Evolutionary conservation across 169 alveolate species (phyloP).

Genomic region (Cryptosporidium bovis): DNA sequence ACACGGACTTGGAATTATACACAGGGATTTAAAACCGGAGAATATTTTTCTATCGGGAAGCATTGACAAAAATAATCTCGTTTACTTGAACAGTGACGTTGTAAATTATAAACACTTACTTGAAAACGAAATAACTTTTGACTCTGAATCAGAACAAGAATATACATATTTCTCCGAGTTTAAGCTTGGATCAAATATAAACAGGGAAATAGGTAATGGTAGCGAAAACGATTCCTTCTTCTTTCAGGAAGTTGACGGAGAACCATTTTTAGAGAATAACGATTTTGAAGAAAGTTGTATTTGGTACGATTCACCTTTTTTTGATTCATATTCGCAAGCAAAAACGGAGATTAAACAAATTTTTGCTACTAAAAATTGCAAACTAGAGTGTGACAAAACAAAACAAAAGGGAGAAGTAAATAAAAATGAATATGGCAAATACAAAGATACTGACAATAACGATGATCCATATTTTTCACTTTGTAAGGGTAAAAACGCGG

Average conservation of each 20-base stretch:
- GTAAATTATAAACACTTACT: too few relatives aligned
- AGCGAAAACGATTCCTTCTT: background rate
- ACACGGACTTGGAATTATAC: slow-evolving; percentile 13
- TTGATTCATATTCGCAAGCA: slow-evolving; percentile 17
- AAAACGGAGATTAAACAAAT: slow-evolving; percentile 2
- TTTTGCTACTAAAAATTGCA: background rate
- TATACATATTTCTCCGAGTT: background rate
- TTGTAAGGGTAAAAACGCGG: too few relatives aligned
- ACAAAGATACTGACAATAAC: background rate
- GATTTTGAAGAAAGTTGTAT: slow-evolving; percentile 45
- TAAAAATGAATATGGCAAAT: background rate
- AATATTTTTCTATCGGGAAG: slow-evolving; percentile 30
- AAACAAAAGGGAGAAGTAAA: background rate
- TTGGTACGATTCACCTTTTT: slow-evolving; percentile 58
- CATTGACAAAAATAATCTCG: background rate
- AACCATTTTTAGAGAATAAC: background rate
- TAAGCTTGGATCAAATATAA: too few relatives aligned
- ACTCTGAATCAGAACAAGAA: background rate
- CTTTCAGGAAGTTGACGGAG: slow-evolving; percentile 20
- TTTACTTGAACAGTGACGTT: background rate
- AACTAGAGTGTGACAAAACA: background rate
- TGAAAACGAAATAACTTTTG: too few relatives aligned
- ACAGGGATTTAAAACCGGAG: slow-evolving; percentile 66
- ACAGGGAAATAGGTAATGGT: too few relatives aligned
- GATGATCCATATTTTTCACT: too few relatives aligned